phyloP scores from a whole-genome alignment of 257 asterid genomes.

The Solanum virginianum region DNA sequence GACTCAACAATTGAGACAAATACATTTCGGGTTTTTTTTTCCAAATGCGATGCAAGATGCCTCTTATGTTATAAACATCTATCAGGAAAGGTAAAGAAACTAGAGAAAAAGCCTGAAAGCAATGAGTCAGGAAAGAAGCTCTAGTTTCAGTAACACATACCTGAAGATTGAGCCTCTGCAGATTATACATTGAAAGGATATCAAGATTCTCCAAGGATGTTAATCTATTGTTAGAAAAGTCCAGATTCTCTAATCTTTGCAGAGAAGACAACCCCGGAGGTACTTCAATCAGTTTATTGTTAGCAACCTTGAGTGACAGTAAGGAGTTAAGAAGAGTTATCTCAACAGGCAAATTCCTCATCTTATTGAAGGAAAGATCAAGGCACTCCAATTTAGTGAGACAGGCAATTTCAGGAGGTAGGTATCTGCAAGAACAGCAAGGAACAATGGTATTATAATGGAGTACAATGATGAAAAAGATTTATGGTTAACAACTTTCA shows the following conservation, averaged over 20 bases:
- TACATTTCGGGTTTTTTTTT: background rate
- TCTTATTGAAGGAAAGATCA: conserved; percentile 83
- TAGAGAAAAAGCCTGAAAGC: background rate
- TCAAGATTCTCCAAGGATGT: conserved; percentile 56
- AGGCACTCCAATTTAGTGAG: conserved; percentile 68
- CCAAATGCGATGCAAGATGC: background rate
- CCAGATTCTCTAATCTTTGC: conserved; percentile 71
- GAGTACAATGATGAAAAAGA: background rate
- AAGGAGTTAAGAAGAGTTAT: conserved; percentile 47
- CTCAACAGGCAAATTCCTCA: conserved; percentile 83
- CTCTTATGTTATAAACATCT: background rate
- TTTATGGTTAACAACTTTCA: background rate
- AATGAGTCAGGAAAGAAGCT: background rate
- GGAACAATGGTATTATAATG: background rate
- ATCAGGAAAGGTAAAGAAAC: background rate
- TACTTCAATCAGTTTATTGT: conserved; percentile 65
- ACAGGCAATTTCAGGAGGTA: conserved; percentile 86
- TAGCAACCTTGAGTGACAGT: conserved; percentile 57
- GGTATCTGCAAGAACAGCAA: conserved; percentile 50
- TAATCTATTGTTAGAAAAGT: conserved; percentile 73
- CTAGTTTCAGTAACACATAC: conserved; percentile 16
- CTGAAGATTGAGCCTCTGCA: conserved; percentile 66
- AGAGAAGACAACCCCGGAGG: conserved; percentile 53
- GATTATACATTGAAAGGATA: conserved; percentile 65
- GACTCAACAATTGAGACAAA: background rate